A percentile compares a stretch with the other conserved stretches of the same genome.
These are phyloP conservation scores for Salix exigua DNA, from an alignment of 345 rosid genomes.

Conservation along the genomic window DNA sequence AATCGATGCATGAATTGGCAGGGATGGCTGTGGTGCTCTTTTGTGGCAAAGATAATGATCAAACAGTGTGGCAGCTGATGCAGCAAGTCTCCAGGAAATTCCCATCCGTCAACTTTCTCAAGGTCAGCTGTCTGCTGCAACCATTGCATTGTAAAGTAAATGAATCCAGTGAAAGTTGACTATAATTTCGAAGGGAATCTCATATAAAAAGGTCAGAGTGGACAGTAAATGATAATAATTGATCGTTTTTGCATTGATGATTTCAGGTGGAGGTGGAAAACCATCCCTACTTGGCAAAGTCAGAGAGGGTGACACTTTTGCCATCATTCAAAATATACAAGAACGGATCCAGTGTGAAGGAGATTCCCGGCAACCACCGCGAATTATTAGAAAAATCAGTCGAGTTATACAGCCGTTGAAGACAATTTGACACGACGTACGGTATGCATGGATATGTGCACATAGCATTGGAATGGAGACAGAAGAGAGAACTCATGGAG, in stretches of 20 bases:
- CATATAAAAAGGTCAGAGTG: background rate
- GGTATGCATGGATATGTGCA: background rate
- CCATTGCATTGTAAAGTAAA: background rate
- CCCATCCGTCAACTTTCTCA: constrained; percentile 54
- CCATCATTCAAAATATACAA: constrained; percentile 53
- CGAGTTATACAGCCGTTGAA: constrained; percentile 34
- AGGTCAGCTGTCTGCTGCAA: constrained; percentile 23
- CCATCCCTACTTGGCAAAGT: constrained; percentile 41
- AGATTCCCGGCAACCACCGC: constrained; percentile 35
- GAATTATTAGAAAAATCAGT: constrained; percentile 40
- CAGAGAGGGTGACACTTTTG: constrained; percentile 34
- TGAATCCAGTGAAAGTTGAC: background rate
- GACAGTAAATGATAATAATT: background rate
- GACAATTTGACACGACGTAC: background rate
- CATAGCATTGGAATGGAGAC: background rate
- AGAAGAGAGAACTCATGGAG: background rate
- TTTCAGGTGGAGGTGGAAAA: constrained; percentile 49
- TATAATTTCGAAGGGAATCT: background rate
- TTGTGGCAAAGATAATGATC: constrained; percentile 33
- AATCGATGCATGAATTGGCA: constrained; percentile 10
- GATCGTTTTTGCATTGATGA: background rate
- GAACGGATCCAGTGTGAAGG: constrained; percentile 43
- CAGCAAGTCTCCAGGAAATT: constrained; percentile 49
- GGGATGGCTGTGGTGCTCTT: constrained; percentile 52
- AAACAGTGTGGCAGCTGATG: constrained; percentile 37